A percentile compares a stretch with the other conserved stretches of the same genome.
Conservation (phyloP, 2,329 filamentous ascomycete genomes). For the Talaromyces funiculosus region DNA sequence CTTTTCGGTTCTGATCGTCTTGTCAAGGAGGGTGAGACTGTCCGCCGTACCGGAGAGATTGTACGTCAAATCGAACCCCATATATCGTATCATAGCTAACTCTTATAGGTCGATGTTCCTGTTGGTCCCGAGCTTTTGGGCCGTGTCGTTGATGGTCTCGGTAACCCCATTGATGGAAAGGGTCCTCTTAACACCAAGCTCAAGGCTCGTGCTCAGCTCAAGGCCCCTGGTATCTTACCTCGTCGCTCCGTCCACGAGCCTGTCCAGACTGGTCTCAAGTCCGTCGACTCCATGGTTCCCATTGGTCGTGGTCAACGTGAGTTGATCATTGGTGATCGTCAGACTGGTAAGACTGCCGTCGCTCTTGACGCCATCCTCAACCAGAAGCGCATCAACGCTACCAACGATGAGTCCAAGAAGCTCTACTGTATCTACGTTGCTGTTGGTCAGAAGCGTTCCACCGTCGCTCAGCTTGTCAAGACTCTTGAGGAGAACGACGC, state of each 20-base stretch:
- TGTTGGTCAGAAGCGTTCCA: constrained; percentile 98
- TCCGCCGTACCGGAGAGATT: constrained; percentile 99
- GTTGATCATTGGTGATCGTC: constrained; percentile 99
- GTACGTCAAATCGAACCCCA: constrained; percentile 55
- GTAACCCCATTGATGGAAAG: constrained; percentile 99
- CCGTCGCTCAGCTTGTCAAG: constrained; percentile 98
- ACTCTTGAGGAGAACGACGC: constrained; percentile 99
- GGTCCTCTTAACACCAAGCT: constrained; percentile 88
- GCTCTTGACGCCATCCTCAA: constrained; percentile 97
- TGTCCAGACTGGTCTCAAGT: constrained; percentile 99
- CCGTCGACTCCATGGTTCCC: constrained; percentile 98
- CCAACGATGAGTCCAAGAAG: constrained; percentile 89
- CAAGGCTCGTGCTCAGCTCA: constrained; percentile 94
- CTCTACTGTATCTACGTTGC: constrained; percentile 99
- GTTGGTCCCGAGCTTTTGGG: constrained; percentile 90
- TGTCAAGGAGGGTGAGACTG: constrained; percentile 98
- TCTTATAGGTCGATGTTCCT: constrained; percentile 79
- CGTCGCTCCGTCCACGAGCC: constrained; percentile 96
- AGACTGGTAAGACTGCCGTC: constrained; percentile 99
- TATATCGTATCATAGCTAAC: not conserved
- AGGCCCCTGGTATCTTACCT: constrained; percentile 97
- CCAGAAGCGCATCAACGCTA: constrained; percentile 96
- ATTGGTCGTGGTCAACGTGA: constrained; percentile 99
- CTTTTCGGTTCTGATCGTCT: constrained; percentile 99
- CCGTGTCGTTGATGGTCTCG: constrained; percentile 96